Evolutionary conservation across 73 alveolate genomes (phyloP), one percentile per base, ranked within the genome.

Genomic region (Paramecium caudatum): DNA sequence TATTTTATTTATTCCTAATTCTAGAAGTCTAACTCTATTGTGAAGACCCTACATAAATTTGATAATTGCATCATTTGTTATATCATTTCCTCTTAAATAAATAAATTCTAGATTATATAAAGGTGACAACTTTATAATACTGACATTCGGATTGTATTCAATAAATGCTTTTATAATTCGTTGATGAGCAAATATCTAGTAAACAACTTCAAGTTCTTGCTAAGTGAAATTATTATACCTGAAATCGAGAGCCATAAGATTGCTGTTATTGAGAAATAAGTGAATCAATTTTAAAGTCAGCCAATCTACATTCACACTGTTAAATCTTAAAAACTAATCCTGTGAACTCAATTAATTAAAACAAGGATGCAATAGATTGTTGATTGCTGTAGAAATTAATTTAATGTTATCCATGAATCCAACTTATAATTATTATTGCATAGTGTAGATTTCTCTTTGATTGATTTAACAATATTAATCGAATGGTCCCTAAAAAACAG

Each of bases 11-110:
- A 27, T 25, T 41, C 88, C 88, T 45, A 74, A 74, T 41, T 74
- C 88, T 12, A 74, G 55, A 1, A 74, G 47, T 74, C 12, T 74
- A 5, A 74, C 23, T 74, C 47, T 12, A 41, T 36, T 27, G 19
- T 74, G 88, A 15, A 43, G 17, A 43, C 32, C n/a, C 0, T 27
- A 30, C 39, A 74, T 41, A 74, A 74, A 74, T 41, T 37, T 15
- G 7, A 74, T 25, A 41, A 74, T 37, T 19, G 23, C 5, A 27
- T 74, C 19, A 74, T 74, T 43, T 2, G 17, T 47, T 21, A 74
- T 74, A 4, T 74, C 47, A 45, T 74, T 74, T 74, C 88, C 88
- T 74, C 88, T 74, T 21, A 74, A 74, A 74, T 74, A 74, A 6
- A 74, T 19, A 74, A 41, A 74, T 36, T 36, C 43, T 41, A 74